Percentiles rank a stretch among this genome's conserved stretches.
phyloP scores from a whole-genome alignment of 352 stramenopile genomes.

The Globisporangium radiosum region DNA sequence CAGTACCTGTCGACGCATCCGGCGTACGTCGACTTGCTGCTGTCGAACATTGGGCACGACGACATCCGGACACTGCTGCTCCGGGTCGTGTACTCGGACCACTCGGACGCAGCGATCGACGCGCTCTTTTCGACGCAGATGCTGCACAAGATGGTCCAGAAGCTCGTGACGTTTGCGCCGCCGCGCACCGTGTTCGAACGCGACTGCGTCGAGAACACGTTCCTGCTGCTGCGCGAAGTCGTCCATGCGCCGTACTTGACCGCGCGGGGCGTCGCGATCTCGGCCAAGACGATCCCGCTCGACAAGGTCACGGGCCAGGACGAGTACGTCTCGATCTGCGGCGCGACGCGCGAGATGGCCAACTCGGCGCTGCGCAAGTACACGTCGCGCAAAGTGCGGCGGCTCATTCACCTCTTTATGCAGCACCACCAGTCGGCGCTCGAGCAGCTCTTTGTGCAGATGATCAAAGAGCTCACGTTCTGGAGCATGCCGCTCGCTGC shows the following conservation, averaged over 20 bases:
- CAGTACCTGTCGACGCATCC: conserved; percentile 55
- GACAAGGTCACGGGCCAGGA: conserved; percentile 83
- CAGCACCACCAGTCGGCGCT: conserved; percentile 62
- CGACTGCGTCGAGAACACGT: conserved; percentile 77
- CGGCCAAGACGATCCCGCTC: conserved; percentile 78
- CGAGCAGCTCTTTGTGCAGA: conserved; percentile 67
- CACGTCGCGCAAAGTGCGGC: conserved; percentile 80
- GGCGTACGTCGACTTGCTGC: conserved; percentile 56
- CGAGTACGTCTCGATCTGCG: conserved; percentile 85
- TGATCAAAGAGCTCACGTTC: conserved; percentile 82
- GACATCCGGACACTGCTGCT: conserved; percentile 72
- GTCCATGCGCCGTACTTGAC: conserved; percentile 83
- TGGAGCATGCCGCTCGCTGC: conserved; percentile 52
- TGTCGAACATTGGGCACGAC: conserved; percentile 78
- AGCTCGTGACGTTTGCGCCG: conserved; percentile 64
- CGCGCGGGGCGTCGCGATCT: conserved; percentile 73
- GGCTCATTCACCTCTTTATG: conserved; percentile 80
- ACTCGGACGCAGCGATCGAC: conserved; percentile 68
- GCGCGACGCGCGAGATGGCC: conserved; percentile 71
- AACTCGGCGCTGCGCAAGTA: conserved; percentile 83
- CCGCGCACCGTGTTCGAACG: conserved; percentile 67
- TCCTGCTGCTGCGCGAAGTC: conserved; percentile 71
- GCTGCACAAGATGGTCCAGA: conserved; percentile 73
- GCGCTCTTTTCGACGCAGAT: conserved; percentile 65
- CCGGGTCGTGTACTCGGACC: conserved; percentile 80